These are phyloP conservation scores for Alternaria consortialis DNA, from an alignment of 2,329 filamentous ascomycete genomes.

Conservation along the genomic window DNA sequence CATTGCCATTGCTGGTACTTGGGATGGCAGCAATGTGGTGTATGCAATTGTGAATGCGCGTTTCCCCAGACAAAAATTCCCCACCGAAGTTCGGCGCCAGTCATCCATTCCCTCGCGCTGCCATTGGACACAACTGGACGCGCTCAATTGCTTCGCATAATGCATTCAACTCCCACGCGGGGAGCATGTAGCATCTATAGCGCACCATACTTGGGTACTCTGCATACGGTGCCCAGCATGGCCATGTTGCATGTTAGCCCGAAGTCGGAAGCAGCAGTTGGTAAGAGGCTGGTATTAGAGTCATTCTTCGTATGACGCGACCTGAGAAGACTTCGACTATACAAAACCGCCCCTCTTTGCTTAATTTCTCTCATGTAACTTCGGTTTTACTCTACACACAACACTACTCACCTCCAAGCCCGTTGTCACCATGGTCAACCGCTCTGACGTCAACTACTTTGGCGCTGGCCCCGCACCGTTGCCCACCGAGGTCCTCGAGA, in stretches of 20 bases:
- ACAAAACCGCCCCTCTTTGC: slow-evolving; percentile 13
- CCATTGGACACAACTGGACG: slow-evolving; percentile 36
- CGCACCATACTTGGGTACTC: not conserved
- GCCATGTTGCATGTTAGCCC: slow-evolving; percentile 21
- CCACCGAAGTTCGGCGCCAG: slow-evolving; percentile 30
- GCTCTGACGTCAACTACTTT: slow-evolving; percentile 83
- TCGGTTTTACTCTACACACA: not conserved
- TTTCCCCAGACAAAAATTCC: slow-evolving; percentile 28
- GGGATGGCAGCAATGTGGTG: slow-evolving; percentile 26
- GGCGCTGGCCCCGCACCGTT: slow-evolving; percentile 90
- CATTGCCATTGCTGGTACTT: slow-evolving; percentile 47
- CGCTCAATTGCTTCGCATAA: slow-evolving; percentile 35
- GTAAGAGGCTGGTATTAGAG: slow-evolving; percentile 28
- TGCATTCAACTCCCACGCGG: slow-evolving; percentile 24
- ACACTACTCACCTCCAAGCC: slow-evolving; percentile 4
- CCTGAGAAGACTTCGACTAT: slow-evolving; percentile 26
- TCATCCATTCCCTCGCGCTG: slow-evolving; percentile 4
- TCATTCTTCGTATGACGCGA: slow-evolving; percentile 44
- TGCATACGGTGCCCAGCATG: slow-evolving; percentile 3
- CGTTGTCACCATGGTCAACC: slow-evolving; percentile 67
- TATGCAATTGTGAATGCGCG: slow-evolving; percentile 20
- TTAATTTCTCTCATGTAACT: slow-evolving; percentile 8
- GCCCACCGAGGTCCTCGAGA: slow-evolving; percentile 81
- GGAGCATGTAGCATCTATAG: slow-evolving; percentile 12
- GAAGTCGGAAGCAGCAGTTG: slow-evolving; percentile 31